Evolutionary conservation across 2,329 filamentous ascomycete species (phyloP), one percentile per base, ranked within the genome.

Genomic region (Penicillium sp.): DNA sequence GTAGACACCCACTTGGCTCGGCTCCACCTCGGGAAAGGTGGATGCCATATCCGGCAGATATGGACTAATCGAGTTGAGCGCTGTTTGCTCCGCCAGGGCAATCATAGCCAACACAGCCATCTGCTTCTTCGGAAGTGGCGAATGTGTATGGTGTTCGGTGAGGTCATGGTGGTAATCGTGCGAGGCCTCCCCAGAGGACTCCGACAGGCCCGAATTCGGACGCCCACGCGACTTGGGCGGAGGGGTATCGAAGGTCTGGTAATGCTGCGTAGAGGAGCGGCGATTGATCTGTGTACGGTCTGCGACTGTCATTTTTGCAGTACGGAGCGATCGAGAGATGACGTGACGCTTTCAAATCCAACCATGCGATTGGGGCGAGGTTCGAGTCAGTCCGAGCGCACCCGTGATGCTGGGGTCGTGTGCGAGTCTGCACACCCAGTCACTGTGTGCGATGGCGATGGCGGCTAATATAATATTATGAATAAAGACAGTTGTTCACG

Each of bases 11-110:
- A 88, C 87, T 62, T 91, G 78, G 5, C 78, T 79, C 1, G 80
- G 73, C 18, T 87, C 81, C 18, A 96, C 86, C 55, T 89, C 89
- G 1, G 90, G 88, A 68, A 97, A 97, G 1, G 84, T 85, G 20
- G 84, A 83, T 1, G 92, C 86, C 92, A 99, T 97, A 62, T 91
- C 84, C 0, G 94, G 94, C 1, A 99, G 82, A 71, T 99, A 99
- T 1, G 94, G 94, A 10, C 88, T 89, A 65, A 99, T 96, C 20
- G 91, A 96, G 72, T 99, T 99, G 67, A 99, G 81, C 0, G 94
- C 94, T 0, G 92, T 97, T 77, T 99, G 94, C 69, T 99, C 94
- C 48, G 89, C 88, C 20, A 99, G 80, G 6, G 92, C 92, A 54
- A 99, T 89, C 58, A 96, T 76, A 1, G 92, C 92, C 30, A 99